Evolutionary conservation across 345 rosid species (phyloP).

Genomic region (Bretschneidera sinensis): DNA sequence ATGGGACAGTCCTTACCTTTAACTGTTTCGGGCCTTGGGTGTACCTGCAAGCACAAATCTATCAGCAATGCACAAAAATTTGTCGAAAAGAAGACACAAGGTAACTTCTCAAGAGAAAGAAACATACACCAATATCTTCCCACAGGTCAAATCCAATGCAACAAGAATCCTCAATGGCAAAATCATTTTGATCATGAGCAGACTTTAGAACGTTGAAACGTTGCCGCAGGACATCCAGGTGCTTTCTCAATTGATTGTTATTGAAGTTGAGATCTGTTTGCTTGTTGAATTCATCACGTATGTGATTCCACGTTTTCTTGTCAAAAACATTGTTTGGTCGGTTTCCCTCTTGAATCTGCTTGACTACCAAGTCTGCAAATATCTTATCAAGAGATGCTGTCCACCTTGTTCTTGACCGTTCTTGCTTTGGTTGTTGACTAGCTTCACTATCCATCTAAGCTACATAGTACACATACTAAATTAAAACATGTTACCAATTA

Average conservation of each 20-base stretch:
- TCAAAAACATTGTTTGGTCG: constrained; percentile 66
- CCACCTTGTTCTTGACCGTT: constrained; percentile 72
- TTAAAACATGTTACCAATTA: too few species aligned
- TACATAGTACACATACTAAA: constrained; percentile 7
- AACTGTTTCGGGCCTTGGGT: constrained; percentile 43
- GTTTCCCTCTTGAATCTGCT: constrained; percentile 65
- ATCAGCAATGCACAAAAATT: too few species aligned
- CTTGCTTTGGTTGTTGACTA: constrained; percentile 48
- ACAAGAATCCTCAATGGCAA: constrained; percentile 49
- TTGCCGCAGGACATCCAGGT: constrained; percentile 65
- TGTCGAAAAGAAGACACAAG: too few species aligned
- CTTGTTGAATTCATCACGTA: constrained; percentile 60
- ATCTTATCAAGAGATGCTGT: constrained; percentile 54
- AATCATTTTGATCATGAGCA: constrained; percentile 46
- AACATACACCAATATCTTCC: constrained; percentile 66
- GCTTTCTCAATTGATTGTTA: constrained; percentile 76
- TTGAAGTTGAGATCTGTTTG: constrained; percentile 64
- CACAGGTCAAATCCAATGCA: constrained; percentile 70
- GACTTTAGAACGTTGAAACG: constrained; percentile 60
- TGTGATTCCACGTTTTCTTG: constrained; percentile 66
- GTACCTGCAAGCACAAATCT: constrained; percentile 37
- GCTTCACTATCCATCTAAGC: constrained; percentile 52
- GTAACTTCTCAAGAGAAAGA: constrained; percentile 6
- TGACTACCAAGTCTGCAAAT: constrained; percentile 70
- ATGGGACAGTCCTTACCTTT: constrained; percentile 70